phyloP scores from a whole-genome alignment of 495 filamentous ascomycete genomes.

The Neurospora africana region DNA sequence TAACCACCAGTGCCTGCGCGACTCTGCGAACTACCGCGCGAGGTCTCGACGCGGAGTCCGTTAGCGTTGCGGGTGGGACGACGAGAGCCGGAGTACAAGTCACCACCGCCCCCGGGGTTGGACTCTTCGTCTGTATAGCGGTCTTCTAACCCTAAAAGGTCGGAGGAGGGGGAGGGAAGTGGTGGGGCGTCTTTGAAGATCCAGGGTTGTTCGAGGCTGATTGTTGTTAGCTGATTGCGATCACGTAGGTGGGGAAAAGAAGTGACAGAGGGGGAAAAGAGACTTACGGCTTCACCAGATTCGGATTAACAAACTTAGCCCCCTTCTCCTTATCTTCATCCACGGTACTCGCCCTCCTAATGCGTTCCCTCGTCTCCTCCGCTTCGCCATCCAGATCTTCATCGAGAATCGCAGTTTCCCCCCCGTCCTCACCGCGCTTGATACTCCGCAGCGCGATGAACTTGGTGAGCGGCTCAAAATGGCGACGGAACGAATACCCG shows the following conservation, averaged over 20 bases:
- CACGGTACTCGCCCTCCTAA: conserved; percentile 38
- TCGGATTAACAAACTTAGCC: conserved; percentile 62
- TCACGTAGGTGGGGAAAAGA: too few species aligned
- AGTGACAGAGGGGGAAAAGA: not conserved
- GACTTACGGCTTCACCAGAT: conserved; percentile 52
- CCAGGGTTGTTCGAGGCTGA: conserved; percentile 41
- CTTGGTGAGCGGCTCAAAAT: conserved; percentile 75
- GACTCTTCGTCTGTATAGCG: not conserved
- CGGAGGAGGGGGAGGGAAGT: conserved; percentile 3
- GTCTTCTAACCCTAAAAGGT: not conserved
- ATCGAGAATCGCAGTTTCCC: conserved; percentile 26
- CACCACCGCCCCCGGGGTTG: not conserved
- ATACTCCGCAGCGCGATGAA: conserved; percentile 90
- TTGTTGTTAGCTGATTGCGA: not conserved
- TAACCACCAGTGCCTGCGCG: not conserved
- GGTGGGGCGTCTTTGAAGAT: conserved; percentile 40
- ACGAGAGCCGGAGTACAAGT: not conserved
- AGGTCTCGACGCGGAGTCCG: not conserved
- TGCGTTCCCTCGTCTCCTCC: conserved; percentile 19
- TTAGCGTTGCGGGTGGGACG: not conserved
- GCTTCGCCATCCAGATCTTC: conserved; percentile 25
- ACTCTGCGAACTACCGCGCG: not conserved
- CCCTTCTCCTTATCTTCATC: conserved; percentile 61
- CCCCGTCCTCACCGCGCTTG: conserved; percentile 41
- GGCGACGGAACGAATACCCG: conserved; percentile 58